Evolutionary conservation across 192 early-diverging fungal genomes (phyloP), one percentile per base, ranked within the genome.

Genomic region (Phlyctochytrium bullatum): DNA sequence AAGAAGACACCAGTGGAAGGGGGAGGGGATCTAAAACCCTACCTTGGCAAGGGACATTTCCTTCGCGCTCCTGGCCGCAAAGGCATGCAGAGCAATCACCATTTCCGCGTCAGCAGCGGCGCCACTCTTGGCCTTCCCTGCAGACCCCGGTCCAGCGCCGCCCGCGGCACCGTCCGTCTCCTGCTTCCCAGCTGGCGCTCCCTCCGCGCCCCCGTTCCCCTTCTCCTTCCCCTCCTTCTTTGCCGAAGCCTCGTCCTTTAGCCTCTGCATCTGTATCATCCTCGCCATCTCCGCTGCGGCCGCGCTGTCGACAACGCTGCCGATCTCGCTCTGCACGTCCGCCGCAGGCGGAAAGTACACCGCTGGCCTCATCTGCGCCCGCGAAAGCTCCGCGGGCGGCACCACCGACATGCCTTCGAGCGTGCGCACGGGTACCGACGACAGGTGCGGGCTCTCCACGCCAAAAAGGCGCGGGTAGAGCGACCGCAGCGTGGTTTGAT

Each of bases 11-110:
- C 6, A 23, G 24, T 31, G 25, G n/a, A 17, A 66, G 27, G 17
- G 1, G 17, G 36, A 52, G n/a, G 27, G 28, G 34, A 32, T 24
- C 34, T 24, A 24, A 68, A 25, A 17, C 29, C 61, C 3, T n/a
- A 79, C 78, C 78, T 79, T 79, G 32, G 36, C 52, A 20, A 79
- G 62, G 2, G 66, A 56, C 78, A 79, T 79, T 51, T 79, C 78
- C 65, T 79, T 79, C 29, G 59, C 47, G 51, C 75, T 76, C 20
- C 72, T 32, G 57, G 74, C 68, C 16, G 65, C 57, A 65, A 76
- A 74, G 35, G 70, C 75, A 56, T 74, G 75, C 30, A 79, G 52
- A 3, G 78, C 78, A 68, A 73, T 72, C 33, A 79, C 72, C 32
- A 79, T 36, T 17, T 71, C 74, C 35, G 32, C 40, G 0, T 50